Evolutionary conservation across 495 filamentous ascomycete genomes (phyloP), one percentile per base, ranked within the genome.

Genomic region (Trypethelium eluteriae): DNA sequence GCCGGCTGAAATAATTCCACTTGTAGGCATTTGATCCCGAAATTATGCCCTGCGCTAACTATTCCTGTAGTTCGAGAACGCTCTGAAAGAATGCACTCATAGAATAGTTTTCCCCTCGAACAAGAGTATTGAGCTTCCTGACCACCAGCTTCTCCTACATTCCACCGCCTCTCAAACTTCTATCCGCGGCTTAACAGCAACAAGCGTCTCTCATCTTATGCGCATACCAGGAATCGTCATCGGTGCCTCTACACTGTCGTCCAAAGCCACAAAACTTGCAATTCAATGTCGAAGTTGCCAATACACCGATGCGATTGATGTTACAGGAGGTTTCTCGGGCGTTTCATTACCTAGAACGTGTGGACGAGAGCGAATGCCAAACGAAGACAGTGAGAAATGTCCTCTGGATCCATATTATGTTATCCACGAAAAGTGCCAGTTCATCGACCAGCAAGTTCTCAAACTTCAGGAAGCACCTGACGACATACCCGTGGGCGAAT

Each of bases 401-500:
- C 93, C 93, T 1, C 79, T 98, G 69, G 94, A 99, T 72, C 95
- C 95, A 5, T 99, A 96, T 74, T 93, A 93, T 68, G 88, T 99
- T 39, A 81, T 93, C 9, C 95, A 99, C 75, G 95, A 98, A 76
- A 92, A 89, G 73, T 95, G 89, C 67, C 86, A 88, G 68, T 99
- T 99, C 75, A 93, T 97, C 73, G 95, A 99, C 72, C 95, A 98
- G 71, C 95, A 99, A 74, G 90, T 98, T 57, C 87, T 99, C 71
- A 99, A 99, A 78, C 85, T 99, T 7, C 95, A 99, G 75, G 95
- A 99, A 77, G 95, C 95, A 12, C 95, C 95, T 5, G 95, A 99
- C 74, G 92, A 97, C 74, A 94, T 99, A 0, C 95, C 95, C 1
- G 95, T 99, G 1, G 95, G 95, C 76, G 95, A 99, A 76, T 81